Base-by-base conservation (phyloP, 2,329 filamentous ascomycete genomes). In the Cyphellophora attinorum region DNA sequence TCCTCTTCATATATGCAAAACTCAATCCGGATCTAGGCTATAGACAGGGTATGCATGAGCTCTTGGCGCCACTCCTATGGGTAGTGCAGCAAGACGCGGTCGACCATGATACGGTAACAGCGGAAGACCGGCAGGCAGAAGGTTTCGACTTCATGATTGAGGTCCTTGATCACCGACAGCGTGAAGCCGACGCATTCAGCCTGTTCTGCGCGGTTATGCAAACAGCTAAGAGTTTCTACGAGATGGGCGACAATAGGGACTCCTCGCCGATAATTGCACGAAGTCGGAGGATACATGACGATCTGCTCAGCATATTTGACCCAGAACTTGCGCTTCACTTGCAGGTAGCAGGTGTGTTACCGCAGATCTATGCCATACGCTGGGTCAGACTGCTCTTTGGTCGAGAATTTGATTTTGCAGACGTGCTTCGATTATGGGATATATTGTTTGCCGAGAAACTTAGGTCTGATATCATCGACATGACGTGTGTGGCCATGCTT, bases 11-110 rank as follows among this genome's bases (percentile, higher is more conserved):
- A 46, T 96, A 88, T 61, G 91, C 86, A 62, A 96, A 94, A 58
- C 72, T 93, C 34, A 85, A 96, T 52, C 85, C 85, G 2, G 77
- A 81, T 47, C 71, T 85, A 35, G 85, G 85, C 11, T 98, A 98
- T 55, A 77, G 91, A n/a, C 91, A 98, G 62, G 91, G 91, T 8
- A 98, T 98, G 89, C 91, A 98, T 55, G 91, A 98, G 60, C 67
- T 98, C 28, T 68, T 96, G 11, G 91, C 91, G 0, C 88, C 91
- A 0, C 77, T 98, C 23, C 65, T 95, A 5, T 85, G 85, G 70
- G 82, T 85, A 2, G 64, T 96, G 5, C 77, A 88, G 47, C 70
- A 79, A 48, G 91, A 98, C 60, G 81, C 88, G 5, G 65, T 94
- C 33, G 70, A 83, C 34, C 56, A 59, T 3, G 48, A 52, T 3